Evolutionary conservation across 2,329 filamentous ascomycete species (phyloP).

Genomic region (Fusarium chaquense): DNA sequence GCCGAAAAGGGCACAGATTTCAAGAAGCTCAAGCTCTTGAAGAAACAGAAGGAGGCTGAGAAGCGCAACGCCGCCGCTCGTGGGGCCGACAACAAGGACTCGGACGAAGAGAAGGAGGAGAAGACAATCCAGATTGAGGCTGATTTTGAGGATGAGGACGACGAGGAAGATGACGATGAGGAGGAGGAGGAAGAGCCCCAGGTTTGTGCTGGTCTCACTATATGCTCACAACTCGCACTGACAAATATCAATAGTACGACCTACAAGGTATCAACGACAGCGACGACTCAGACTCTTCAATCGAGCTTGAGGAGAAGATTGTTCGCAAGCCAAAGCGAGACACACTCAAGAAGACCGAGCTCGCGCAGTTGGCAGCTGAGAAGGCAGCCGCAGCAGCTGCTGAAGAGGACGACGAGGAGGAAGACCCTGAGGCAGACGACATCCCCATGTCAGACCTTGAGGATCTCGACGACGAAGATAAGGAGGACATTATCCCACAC

Average conservation of each 20-base stretch:
- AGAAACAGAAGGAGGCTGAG: conserved; percentile 59
- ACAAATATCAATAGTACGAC: conserved; percentile 57
- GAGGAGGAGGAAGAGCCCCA: conserved; percentile 44
- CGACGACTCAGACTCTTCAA: conserved; percentile 75
- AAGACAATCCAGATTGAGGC: conserved; percentile 56
- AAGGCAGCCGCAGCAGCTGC: conserved; percentile 30
- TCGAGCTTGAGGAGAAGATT: conserved; percentile 81
- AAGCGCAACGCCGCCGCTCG: conserved; percentile 52
- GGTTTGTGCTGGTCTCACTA: conserved; percentile 35
- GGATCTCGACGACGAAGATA: conserved; percentile 81
- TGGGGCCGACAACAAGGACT: conserved; percentile 46
- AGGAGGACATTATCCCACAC: conserved; percentile 87
- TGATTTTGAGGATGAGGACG: conserved; percentile 49
- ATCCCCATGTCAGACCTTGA: conserved; percentile 91
- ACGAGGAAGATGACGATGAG: conserved; percentile 54
- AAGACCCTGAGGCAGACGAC: conserved; percentile 84
- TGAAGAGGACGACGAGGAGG: conserved; percentile 64
- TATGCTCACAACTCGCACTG: not conserved
- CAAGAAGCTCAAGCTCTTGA: conserved; percentile 63
- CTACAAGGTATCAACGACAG: conserved; percentile 70
- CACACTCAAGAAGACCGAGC: conserved; percentile 54
- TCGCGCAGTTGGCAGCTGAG: conserved; percentile 41
- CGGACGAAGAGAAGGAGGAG: conserved; percentile 51
- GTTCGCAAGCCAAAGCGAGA: conserved; percentile 63
- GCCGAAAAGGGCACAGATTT: conserved; percentile 68